phyloP scores from a whole-genome alignment of 106 monocot genomes.

The Amphibolis antarctica region DNA sequence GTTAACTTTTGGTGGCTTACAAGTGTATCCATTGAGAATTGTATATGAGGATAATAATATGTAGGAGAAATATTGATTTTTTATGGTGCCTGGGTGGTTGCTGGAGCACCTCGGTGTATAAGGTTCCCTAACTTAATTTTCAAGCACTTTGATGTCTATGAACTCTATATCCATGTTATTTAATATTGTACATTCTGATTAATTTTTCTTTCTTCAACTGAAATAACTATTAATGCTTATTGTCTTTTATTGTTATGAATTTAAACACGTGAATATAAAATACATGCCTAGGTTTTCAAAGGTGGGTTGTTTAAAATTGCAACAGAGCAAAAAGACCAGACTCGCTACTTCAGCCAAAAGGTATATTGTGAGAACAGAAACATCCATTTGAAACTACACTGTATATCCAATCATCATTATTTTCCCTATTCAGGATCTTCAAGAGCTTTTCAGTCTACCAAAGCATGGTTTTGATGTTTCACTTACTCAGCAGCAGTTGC shows the following conservation, averaged over 20 bases:
- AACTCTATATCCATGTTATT: no score
- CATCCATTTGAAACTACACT: no score
- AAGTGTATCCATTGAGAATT: no score
- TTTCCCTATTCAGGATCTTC: slow-evolving; percentile 49
- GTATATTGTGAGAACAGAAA: slow-evolving; percentile 17
- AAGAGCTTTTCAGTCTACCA: slow-evolving; percentile 86
- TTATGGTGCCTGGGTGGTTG: no score
- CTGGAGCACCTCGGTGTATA: no score
- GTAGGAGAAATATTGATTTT: no score
- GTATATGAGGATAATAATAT: no score
- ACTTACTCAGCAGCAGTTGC: slow-evolving; percentile 56
- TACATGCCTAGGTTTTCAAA: slow-evolving; percentile 67
- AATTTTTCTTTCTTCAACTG: no score
- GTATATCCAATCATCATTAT: slow-evolving; percentile 1
- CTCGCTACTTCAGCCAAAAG: slow-evolving; percentile 84
- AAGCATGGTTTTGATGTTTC: slow-evolving; percentile 92
- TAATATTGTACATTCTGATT: no score
- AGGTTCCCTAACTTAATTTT: no score
- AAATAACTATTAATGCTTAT: neutral
- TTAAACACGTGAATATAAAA: neutral
- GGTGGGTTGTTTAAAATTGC: slow-evolving; percentile 88
- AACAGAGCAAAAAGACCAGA: slow-evolving; percentile 93
- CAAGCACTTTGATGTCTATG: no score
- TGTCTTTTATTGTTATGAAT: neutral
- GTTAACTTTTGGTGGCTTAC: no score